Base-by-base conservation (phyloP, 805 yeast species). In the Ogataea thermomethanolica region DNA sequence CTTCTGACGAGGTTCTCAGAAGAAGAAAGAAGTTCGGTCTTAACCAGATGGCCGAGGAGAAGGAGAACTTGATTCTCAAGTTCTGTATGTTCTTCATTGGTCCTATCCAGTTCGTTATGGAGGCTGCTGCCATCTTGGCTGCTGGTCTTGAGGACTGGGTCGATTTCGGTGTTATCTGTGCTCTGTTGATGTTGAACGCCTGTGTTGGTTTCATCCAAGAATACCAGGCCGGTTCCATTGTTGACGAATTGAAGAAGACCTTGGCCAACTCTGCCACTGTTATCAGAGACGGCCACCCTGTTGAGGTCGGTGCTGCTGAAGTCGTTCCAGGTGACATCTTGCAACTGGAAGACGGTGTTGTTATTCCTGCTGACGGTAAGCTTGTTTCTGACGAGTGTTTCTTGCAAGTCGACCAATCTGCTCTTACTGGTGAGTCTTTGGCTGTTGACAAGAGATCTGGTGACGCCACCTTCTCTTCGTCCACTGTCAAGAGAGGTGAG, bases 141-240 rank as follows among this genome's bases (percentile, higher is more conserved):
- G 95, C 95, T 53, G 96, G 95, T 81, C 76, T 87, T 59, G 87
- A 87, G 73, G 96, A 90, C 74, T 89, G 96, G 96, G 96, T 89
- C 63, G 96, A 89, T 79, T 89, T 89, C 76, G 96, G 97, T 80
- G 97, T 89, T 66, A 89, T 89, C 65, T 80, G 86, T 69, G 96
- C 84, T 71, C 72, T 89, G 58, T 75, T 89, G 58, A 56, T 81
- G 67, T 79, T 89, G 65, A 89, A 89, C 71, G 96, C 96, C 51
- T 71, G 73, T 59, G 96, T 89, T 67, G 97, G 97, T 79, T 89
- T 89, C 81, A 76, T 87, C 56, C 97, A 89, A 76, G 97, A 89
- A 72, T 90, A 73, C 84, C 96, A 89, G 73, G 97, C 97, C 53
- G 96, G 96, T 76, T 88, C 96, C 49, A 89, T 89, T 76, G 96